Evolutionary conservation across 192 early-diverging fungal genomes (phyloP).

Genomic region (Mortierella alpina): DNA sequence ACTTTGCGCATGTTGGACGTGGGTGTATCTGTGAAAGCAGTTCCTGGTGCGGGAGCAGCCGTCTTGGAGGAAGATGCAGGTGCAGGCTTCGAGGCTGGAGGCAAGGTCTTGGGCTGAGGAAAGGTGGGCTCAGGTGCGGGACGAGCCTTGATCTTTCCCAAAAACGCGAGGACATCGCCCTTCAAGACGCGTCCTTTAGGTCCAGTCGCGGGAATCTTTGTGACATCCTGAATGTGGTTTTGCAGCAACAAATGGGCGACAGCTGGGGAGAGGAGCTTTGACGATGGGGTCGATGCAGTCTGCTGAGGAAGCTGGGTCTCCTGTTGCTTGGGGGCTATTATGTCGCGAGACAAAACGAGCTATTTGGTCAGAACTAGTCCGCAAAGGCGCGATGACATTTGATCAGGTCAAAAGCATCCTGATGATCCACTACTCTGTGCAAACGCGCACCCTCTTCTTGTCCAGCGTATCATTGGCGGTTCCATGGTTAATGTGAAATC

Average conservation of each 20-base stretch:
- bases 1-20: constrained; percentile 72
- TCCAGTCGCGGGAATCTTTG: constrained; percentile 66
- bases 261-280: constrained; percentile 63
- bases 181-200: constrained; percentile 78
- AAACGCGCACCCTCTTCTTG: too few species aligned
- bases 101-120: constrained; percentile 54
- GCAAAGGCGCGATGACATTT: too few species aligned
- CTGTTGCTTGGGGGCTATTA: constrained; percentile 55
- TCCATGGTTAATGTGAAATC: too few species aligned
- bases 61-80: constrained; percentile 20
- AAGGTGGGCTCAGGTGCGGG: constrained; percentile 60
- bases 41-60: constrained; percentile 9
- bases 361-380: too few species aligned
- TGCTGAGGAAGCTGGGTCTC: constrained; percentile 17
- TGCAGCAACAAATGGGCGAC: constrained; percentile 61
- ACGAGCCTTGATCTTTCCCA: constrained; percentile 65
- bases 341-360: neutral
- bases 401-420: neutral
- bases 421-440: too few species aligned
- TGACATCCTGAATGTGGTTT: constrained; percentile 65
- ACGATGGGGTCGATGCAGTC: constrained; percentile 42
- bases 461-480: too few species aligned
- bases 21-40: constrained; percentile 66
- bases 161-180: constrained; percentile 77
- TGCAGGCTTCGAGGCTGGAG: constrained; percentile 29